phyloP scores from a whole-genome alignment of 805 yeast species.

The Starmerella davenportii region DNA sequence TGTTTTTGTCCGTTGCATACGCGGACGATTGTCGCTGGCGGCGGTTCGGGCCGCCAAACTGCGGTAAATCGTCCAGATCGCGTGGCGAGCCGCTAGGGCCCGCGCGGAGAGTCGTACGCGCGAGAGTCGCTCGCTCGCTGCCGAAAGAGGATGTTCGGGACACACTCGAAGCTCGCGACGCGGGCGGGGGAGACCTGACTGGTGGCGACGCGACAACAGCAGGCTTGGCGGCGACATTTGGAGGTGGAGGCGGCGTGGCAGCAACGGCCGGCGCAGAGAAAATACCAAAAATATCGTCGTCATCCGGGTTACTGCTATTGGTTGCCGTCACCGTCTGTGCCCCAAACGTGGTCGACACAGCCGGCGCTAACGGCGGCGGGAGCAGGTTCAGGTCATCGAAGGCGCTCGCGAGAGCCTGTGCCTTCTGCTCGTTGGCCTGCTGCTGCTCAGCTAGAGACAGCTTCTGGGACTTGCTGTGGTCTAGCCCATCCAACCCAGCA shows the following conservation, averaged over 20 bases:
- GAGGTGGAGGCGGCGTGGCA: background rate
- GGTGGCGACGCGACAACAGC: background rate
- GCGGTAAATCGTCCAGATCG: background rate
- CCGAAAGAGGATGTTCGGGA: background rate
- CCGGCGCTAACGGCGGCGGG: conserved; percentile 1
- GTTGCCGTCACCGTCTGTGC: background rate
- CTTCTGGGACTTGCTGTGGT: conserved; percentile 13
- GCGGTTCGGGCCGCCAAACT: background rate
- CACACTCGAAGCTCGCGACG: background rate
- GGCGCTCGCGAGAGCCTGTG: conserved; percentile 6
- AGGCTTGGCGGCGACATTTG: background rate
- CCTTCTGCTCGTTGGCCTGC: conserved; percentile 8
- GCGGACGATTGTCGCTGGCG: background rate
- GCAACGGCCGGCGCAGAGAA: conserved; percentile 12
- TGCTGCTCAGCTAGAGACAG: conserved; percentile 22
- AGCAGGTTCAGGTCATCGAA: conserved; percentile 21
- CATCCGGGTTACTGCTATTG: background rate
- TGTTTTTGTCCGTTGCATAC: background rate
- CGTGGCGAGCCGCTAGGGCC: background rate
- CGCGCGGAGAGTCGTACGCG: background rate
- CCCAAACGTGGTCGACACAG: background rate
- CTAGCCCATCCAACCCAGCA: conserved; percentile 18
- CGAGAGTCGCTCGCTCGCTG: background rate
- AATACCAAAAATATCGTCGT: conserved; percentile 12
- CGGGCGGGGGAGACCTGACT: background rate